Evolutionary conservation across 2,329 filamentous ascomycete genomes (phyloP).

Genomic region (Stachybotrys chlorohalonatus): DNA sequence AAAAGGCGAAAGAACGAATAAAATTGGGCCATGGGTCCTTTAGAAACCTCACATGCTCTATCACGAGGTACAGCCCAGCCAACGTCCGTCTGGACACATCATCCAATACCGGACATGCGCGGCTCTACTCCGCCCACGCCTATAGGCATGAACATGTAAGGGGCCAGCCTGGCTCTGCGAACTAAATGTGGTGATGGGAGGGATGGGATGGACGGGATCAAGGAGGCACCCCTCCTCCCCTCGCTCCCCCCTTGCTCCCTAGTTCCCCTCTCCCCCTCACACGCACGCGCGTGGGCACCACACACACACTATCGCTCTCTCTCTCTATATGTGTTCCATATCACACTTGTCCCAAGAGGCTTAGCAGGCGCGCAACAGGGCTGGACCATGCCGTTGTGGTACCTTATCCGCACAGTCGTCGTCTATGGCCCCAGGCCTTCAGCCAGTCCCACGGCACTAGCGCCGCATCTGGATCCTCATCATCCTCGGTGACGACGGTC

Average conservation of each 20-base stretch:
- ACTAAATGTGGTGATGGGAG: neutral
- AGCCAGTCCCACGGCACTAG: neutral
- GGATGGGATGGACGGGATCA: neutral
- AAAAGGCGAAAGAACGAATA: neutral
- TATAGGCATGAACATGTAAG: neutral
- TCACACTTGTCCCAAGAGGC: neutral
- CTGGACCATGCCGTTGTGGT: neutral
- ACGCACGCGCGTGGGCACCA: neutral
- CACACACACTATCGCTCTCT: neutral
- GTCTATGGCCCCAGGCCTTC: neutral
- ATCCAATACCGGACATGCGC: neutral
- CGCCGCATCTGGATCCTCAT: neutral
- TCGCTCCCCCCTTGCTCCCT: neutral
- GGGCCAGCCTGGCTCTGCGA: neutral
- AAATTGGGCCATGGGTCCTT: neutral
- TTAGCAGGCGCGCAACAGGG: neutral
- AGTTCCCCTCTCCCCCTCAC: neutral
- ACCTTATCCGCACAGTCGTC: neutral
- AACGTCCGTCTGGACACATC: neutral
- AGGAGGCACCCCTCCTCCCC: neutral
- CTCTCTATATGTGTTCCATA: neutral
- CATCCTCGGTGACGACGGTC: conserved; percentile 43
- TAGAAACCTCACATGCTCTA: neutral
- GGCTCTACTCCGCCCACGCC: neutral
- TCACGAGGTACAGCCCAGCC: neutral